A percentile compares a stretch with the other conserved stretches of the same genome.
Evolutionary conservation across 2,329 filamentous ascomycete genomes (phyloP).

Genomic region (Penicillium sp.): DNA sequence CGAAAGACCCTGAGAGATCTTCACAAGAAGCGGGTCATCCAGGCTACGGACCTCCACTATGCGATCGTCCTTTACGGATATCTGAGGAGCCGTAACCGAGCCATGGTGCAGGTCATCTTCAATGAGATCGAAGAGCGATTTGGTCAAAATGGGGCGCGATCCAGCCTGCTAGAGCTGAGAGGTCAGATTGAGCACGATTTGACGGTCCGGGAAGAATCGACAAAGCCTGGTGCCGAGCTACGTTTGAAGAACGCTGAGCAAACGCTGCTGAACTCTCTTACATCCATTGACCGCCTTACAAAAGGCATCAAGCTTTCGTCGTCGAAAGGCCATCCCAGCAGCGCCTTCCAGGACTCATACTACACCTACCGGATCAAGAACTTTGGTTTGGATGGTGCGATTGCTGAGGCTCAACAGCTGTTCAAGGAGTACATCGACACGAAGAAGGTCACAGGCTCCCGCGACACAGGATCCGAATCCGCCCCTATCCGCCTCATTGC

Average conservation of each 20-base stretch:
- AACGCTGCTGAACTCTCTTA: constrained; percentile 37
- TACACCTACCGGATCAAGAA: constrained; percentile 60
- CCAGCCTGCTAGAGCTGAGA: constrained; percentile 41
- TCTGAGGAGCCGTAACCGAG: constrained; percentile 50
- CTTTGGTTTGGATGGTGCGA: constrained; percentile 52
- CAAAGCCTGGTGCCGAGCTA: constrained; percentile 15
- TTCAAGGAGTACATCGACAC: constrained; percentile 54
- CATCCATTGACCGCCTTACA: constrained; percentile 38
- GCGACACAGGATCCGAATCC: constrained; percentile 26
- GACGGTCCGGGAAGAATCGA: constrained; percentile 18
- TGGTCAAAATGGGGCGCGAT: constrained; percentile 34
- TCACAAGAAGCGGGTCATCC: constrained; percentile 40
- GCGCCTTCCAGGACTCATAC: constrained; percentile 53
- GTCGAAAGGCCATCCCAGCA: constrained; percentile 45
- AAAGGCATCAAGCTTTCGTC: constrained; percentile 46
- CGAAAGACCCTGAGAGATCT: constrained; percentile 52
- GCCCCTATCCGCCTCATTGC: constrained; percentile 60
- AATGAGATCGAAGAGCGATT: constrained; percentile 43
- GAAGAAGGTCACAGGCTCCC: constrained; percentile 10
- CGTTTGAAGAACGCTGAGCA: constrained; percentile 39
- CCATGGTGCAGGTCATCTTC: constrained; percentile 56
- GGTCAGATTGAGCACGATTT: constrained; percentile 39
- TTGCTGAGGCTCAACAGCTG: constrained; percentile 56
- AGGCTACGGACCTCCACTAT: constrained; percentile 49
- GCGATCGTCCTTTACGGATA: constrained; percentile 52